Evolutionary conservation across 2,329 filamentous ascomycete genomes (phyloP), one percentile per base, ranked within the genome.

Genomic region (Pseudopithomyces chartarum): DNA sequence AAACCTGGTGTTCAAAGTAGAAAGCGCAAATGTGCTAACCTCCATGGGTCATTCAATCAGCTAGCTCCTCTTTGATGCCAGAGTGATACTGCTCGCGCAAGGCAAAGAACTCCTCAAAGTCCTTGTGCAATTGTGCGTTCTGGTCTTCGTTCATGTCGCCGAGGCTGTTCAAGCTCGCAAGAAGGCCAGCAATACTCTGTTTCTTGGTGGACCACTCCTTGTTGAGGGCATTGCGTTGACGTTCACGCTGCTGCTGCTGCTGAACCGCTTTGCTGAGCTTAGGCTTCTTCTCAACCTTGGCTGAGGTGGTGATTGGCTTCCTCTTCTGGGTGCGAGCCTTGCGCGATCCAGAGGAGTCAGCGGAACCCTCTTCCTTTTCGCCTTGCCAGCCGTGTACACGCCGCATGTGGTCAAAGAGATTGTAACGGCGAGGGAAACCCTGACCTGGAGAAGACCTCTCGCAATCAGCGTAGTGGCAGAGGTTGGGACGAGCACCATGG

Each of bases 341-440:
- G 50, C 73, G 69, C 34, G 52, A 58, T 19, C 45, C 54, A 34
- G 59, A 52, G 20, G 62, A 55, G 22, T 70, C 23, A 17, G 50
- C 26, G 29, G 50, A 46, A 3, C 29, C 39, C 11, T 26, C 50
- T 2, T 52, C 50, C 33, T 45, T 52, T 12, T 52, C 50, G 19
- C 32, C 40, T 20, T 45, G 50, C 40, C 45, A 86, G 63, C 86
- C 84, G 68, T 98, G 94, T 7, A 97, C 93, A 60, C 94, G 89
- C 80, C 92, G 91, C 93, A 97, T 97, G 83, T 98, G 94, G 79
- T 98, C 94, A 76, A 90, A 88, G 52, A 97, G 85, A 79, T 98
- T 98, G 91, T 95, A 98, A 69, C 93, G 89, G 68, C 94, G 89
- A 36, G 93, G 94, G 73, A 98, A 98, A 67, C 94, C 94, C 74